phyloP scores from a whole-genome alignment of 169 alveolate species.

The Cryptosporidium ryanae region DNA sequence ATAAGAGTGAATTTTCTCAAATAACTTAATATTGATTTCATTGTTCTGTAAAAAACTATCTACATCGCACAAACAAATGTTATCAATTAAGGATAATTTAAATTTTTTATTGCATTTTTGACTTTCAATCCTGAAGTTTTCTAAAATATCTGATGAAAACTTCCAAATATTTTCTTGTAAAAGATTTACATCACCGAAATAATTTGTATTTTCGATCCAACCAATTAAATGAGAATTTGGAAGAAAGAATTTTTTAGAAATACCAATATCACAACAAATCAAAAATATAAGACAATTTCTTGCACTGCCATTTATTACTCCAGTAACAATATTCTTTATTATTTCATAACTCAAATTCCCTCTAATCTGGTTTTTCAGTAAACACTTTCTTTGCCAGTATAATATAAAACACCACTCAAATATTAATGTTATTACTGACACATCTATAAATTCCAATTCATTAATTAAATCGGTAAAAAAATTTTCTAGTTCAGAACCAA shows the following conservation, averaged over 20 bases:
- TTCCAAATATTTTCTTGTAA: constrained; percentile 17
- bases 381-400: constrained; percentile 3
- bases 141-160: constrained; percentile 19
- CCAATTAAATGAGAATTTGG: constrained; percentile 29
- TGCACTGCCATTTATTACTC: constrained; percentile 11
- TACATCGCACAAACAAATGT: constrained; percentile 27
- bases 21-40: background rate
- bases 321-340: constrained; percentile 17
- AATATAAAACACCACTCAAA: constrained; percentile 70
- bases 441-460: constrained; percentile 18
- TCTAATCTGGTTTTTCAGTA: constrained; percentile 51
- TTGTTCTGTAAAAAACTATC: constrained; percentile 26
- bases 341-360: constrained; percentile 15
- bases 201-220: constrained; percentile 34
- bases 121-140: constrained; percentile 5
- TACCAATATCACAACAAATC: constrained; percentile 27
- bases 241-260: constrained; percentile 16
- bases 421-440: constrained; percentile 32
- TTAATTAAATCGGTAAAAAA: constrained; percentile 37
- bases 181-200: background rate
- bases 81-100: background rate
- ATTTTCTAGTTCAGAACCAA: constrained; percentile 8
- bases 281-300: constrained; percentile 40
- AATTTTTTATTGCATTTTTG: background rate
- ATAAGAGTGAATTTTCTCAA: constrained; percentile 1